Conservation (phyloP, 2,329 filamentous ascomycete genomes). For the Sporothrix sp. region DNA sequence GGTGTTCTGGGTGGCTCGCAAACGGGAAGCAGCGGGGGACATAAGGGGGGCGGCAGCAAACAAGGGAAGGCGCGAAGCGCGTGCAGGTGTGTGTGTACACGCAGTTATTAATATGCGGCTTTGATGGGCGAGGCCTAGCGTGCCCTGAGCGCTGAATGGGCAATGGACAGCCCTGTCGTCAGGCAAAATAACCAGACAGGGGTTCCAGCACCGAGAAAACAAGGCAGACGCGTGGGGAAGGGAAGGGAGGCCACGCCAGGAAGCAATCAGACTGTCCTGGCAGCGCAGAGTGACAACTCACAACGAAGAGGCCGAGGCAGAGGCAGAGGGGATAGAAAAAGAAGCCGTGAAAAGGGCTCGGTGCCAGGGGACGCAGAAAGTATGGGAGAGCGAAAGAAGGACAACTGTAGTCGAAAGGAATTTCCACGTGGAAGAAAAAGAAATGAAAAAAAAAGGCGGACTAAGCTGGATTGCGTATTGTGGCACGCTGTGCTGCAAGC, state of each 20-base stretch:
- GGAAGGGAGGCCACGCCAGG: background rate
- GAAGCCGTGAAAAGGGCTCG: background rate
- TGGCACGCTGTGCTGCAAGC: background rate
- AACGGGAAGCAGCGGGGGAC: background rate
- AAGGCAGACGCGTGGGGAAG: conserved; percentile 9
- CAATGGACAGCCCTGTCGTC: conserved; percentile 1
- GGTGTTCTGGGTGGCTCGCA: background rate
- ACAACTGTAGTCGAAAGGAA: no score
- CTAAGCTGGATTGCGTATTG: conserved; percentile 6
- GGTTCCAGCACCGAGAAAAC: background rate
- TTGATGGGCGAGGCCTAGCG: background rate
- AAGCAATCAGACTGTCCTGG: no score
- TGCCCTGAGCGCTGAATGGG: background rate
- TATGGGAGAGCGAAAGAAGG: background rate
- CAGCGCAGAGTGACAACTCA: background rate
- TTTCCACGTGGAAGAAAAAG: background rate
- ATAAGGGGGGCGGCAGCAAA: background rate
- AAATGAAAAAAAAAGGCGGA: background rate
- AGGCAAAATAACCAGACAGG: background rate
- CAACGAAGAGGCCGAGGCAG: no score
- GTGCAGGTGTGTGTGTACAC: background rate
- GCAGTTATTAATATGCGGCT: no score
- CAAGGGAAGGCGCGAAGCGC: background rate
- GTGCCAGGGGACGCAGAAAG: no score
- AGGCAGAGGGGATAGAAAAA: background rate